These are phyloP conservation scores for Kluyveromyces wickerhamii DNA, from an alignment of 805 yeast species.

Conservation along the genomic window DNA sequence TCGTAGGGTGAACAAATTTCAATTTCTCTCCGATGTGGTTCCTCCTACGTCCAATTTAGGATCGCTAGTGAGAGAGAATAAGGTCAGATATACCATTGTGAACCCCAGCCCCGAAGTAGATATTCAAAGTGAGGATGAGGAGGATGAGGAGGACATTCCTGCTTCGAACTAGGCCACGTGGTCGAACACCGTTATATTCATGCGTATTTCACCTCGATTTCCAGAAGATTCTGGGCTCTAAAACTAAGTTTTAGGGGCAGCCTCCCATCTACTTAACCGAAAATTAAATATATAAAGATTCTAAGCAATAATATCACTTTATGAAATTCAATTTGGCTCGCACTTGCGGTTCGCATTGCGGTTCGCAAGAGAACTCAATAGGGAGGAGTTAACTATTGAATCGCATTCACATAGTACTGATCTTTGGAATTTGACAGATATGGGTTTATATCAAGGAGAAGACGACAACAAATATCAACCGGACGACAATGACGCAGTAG, in stretches of 20 bases:
- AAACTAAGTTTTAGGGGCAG: not conserved
- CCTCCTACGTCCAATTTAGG: slow-evolving; percentile 19
- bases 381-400: too few species aligned
- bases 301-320: too few species aligned
- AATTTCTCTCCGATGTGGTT: slow-evolving; percentile 19
- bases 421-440: too few species aligned
- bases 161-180: too few species aligned
- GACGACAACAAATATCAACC: slow-evolving; percentile 12
- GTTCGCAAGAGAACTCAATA: too few species aligned
- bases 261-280: too few species aligned
- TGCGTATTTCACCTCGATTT: too few species aligned
- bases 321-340: too few species aligned
- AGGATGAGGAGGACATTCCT: slow-evolving; percentile 9
- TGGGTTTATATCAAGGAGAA: slow-evolving; percentile 16
- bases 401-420: too few species aligned
- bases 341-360: too few species aligned
- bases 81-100: slow-evolving; percentile 20
- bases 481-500: slow-evolving; percentile 10
- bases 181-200: too few species aligned
- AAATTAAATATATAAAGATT: too few species aligned
- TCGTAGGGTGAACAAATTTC: slow-evolving; percentile 14
- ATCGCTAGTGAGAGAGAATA: slow-evolving; percentile 20
- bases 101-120: slow-evolving; percentile 12
- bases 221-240: slow-evolving; percentile 1
- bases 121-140: slow-evolving; percentile 10